Conservation (phyloP, 1,284 basidiomycete species). For the Cryptococcus sp. region DNA sequence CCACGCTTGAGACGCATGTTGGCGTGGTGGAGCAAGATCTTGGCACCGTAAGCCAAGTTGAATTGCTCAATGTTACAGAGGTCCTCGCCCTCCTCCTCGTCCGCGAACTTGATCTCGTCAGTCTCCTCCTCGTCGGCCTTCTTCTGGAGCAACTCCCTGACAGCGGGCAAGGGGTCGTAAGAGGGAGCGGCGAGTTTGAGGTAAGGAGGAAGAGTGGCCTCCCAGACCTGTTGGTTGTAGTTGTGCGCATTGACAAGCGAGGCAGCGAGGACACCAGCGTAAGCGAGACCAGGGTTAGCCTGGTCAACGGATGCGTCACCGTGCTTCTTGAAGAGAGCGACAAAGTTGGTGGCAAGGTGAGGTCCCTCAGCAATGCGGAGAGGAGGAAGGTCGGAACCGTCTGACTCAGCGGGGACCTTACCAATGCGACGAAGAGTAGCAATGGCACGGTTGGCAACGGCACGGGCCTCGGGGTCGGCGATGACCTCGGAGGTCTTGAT, state of each 20-base stretch:
- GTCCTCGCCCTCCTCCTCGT: slow-evolving; percentile 96
- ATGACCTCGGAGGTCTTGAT: slow-evolving; percentile 91
- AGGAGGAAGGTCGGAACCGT: slow-evolving; percentile 86
- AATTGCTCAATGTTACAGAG: slow-evolving; percentile 84
- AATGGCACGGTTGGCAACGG: slow-evolving; percentile 84
- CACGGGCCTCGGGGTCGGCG: slow-evolving; percentile 93
- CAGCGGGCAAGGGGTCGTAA: slow-evolving; percentile 68
- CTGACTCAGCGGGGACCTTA: slow-evolving; percentile 74
- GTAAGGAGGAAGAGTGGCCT: slow-evolving; percentile 71
- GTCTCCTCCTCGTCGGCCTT: slow-evolving; percentile 77
- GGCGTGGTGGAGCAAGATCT: slow-evolving; percentile 95
- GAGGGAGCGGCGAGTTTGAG: slow-evolving; percentile 66
- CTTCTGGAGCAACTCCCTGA: slow-evolving; percentile 83
- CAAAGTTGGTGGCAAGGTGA: slow-evolving; percentile 66
- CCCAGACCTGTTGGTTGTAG: slow-evolving; percentile 88
- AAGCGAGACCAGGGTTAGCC: slow-evolving; percentile 65
- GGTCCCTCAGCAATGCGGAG: slow-evolving; percentile 71
- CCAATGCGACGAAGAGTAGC: slow-evolving; percentile 90
- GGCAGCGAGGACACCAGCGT: slow-evolving; percentile 76
- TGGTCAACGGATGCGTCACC: slow-evolving; percentile 59
- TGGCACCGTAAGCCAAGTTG: slow-evolving; percentile 96
- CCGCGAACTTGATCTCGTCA: slow-evolving; percentile 70
- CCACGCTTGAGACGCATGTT: slow-evolving; percentile 96
- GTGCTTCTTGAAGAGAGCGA: slow-evolving; percentile 79
- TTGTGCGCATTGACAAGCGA: slow-evolving; percentile 87